These are phyloP conservation scores for Apiotrichum sp. DNA, from an alignment of 1,284 basidiomycete species.

Conservation along the genomic window DNA sequence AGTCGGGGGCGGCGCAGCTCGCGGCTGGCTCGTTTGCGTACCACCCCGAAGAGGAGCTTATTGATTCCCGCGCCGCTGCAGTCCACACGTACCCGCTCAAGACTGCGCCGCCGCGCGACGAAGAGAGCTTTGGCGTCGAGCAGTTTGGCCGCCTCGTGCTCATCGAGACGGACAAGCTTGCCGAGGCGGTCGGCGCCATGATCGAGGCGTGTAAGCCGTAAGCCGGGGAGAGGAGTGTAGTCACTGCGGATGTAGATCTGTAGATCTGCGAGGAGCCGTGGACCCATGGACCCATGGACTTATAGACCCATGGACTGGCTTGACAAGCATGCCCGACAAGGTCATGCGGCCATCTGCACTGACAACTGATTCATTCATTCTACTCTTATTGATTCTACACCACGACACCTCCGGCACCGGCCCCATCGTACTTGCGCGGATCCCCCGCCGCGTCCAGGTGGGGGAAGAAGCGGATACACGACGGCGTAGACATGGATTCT, in stretches of 20 bases:
- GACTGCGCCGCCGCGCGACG: slow-evolving; percentile 58
- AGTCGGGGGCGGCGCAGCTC: slow-evolving; percentile 37
- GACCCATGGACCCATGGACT: no score
- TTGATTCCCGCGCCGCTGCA: slow-evolving; percentile 61
- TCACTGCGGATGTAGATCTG: not conserved
- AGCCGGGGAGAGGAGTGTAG: not conserved
- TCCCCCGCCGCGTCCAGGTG: slow-evolving; percentile 27
- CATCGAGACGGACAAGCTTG: slow-evolving; percentile 48
- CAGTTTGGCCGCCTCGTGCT: slow-evolving; percentile 69
- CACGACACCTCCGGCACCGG: no score
- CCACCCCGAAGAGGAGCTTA: slow-evolving; percentile 77
- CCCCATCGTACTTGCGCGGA: slow-evolving; percentile 31
- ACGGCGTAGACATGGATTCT: slow-evolving; percentile 23
- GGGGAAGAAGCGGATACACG: slow-evolving; percentile 22
- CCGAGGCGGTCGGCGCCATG: slow-evolving; percentile 42
- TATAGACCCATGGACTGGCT: no score
- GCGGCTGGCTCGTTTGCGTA: slow-evolving; percentile 56
- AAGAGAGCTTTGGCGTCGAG: slow-evolving; percentile 73
- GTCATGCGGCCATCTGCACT: no score
- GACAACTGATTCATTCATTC: no score
- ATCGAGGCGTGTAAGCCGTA: slow-evolving; percentile 33
- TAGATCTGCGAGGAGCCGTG: no score
- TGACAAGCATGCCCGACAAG: no score
- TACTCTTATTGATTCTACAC: no score
- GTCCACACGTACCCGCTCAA: slow-evolving; percentile 63